These are phyloP conservation scores for Copromyces sp. DNA, from an alignment of 495 filamentous ascomycete genomes.

Conservation along the genomic window DNA sequence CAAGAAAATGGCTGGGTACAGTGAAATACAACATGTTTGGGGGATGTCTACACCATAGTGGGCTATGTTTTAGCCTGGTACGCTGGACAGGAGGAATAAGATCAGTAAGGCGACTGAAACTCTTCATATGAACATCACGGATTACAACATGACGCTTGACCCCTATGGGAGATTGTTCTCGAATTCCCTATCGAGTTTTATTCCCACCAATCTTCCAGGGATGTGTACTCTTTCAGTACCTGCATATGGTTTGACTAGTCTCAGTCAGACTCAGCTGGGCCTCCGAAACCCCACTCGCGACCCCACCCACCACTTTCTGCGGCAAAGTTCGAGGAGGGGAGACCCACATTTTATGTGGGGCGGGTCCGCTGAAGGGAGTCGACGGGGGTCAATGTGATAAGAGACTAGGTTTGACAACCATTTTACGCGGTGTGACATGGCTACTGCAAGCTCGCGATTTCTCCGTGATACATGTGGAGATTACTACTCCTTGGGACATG, in stretches of 20 bases:
- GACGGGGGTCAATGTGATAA: no score
- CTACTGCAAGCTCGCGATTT: not conserved
- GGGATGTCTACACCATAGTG: not conserved
- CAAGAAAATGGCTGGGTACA: not conserved
- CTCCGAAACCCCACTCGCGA: no score
- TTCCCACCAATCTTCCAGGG: not conserved
- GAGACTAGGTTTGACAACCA: not conserved
- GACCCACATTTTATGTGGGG: no score
- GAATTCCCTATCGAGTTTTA: not conserved
- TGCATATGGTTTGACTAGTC: not conserved
- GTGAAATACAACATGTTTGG: not conserved
- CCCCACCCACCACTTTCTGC: no score
- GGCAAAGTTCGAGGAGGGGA: no score
- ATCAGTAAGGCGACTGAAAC: not conserved
- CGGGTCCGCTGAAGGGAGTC: no score
- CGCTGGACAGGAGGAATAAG: not conserved
- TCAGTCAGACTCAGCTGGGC: no score
- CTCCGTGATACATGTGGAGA: not conserved
- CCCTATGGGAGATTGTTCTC: not conserved
- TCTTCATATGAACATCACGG: not conserved
- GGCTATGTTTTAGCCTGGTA: not conserved
- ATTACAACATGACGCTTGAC: not conserved
- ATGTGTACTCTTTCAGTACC: not conserved
- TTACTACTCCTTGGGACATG: not conserved
- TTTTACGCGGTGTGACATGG: not conserved